These are phyloP conservation scores for Camelina hispida DNA, from an alignment of 345 rosid genomes.

Conservation along the genomic window DNA sequence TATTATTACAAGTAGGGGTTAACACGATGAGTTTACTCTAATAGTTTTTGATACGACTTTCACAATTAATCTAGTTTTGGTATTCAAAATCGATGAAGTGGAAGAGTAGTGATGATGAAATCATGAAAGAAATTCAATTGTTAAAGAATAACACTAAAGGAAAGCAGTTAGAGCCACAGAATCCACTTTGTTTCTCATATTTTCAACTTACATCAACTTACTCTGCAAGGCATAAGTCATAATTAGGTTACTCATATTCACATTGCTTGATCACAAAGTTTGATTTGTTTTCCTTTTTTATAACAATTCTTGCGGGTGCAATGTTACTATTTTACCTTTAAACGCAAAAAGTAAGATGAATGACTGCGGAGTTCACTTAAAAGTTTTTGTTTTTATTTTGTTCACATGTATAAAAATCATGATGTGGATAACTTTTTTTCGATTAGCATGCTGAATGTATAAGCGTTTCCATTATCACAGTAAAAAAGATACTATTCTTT, in stretches of 20 bases:
- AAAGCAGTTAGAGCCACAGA: slow-evolving; percentile 31
- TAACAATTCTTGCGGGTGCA: slow-evolving; percentile 29
- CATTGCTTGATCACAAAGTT: slow-evolving; percentile 46
- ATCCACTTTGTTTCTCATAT: slow-evolving; percentile 1
- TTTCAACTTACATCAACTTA: slow-evolving; percentile 42
- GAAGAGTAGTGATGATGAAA: slow-evolving; percentile 16
- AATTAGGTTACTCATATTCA: slow-evolving; percentile 41
- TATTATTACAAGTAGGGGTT: neutral
- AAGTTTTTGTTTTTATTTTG: neutral
- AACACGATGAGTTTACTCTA: neutral
- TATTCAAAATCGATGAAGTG: neutral
- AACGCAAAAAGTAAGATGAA: slow-evolving; percentile 10
- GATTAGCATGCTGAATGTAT: slow-evolving; percentile 23
- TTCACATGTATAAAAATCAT: neutral
- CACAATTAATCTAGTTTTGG: neutral
- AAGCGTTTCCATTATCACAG: neutral
- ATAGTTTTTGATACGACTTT: slow-evolving; percentile 1
- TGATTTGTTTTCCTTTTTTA: slow-evolving; percentile 38
- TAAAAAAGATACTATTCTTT: neutral
- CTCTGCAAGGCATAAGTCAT: slow-evolving; percentile 44
- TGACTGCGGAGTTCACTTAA: slow-evolving; percentile 13
- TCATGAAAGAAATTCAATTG: slow-evolving; percentile 6
- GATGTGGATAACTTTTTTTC: slow-evolving; percentile 11
- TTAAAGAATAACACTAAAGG: slow-evolving; percentile 15
- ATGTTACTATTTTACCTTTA: slow-evolving; percentile 39